Evolutionary conservation across 495 filamentous ascomycete genomes (phyloP), one percentile per base, ranked within the genome.

Genomic region (Penicillium mononematosum): DNA sequence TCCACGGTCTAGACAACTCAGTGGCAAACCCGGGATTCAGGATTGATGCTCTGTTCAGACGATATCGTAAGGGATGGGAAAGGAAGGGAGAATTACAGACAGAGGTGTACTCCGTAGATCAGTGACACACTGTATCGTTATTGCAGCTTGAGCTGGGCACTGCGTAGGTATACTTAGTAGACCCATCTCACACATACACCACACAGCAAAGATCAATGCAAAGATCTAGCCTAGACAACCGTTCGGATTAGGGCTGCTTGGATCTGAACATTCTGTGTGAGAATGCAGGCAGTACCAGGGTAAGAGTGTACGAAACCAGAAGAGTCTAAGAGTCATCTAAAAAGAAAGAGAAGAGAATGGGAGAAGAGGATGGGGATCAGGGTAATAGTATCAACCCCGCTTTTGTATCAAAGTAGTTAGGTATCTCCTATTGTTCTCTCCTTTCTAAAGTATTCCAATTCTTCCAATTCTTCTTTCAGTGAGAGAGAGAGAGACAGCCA

Each of bases 201-300:
- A 5, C 22, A 24, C 4, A 8, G 16, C 2, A 6, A 17, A 25
- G 47, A 52, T 52, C 50, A 52, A 52, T 52, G 50, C 50, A 52
- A 41, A 61, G 52, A 59, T 58, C 59, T 51, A 46, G 41, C 44
- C 43, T 52, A 19, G 51, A 45, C 27, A 39, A 45, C 24, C 44
- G 63, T 65, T 65, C 56, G 52, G 59, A 65, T 65, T 65, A 58
- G 63, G 63, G 56, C 63, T 56, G 62, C 55, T 39, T 61, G 47
- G 51, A 61, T 59, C 52, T 59, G 59, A 25, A 25, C 24, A 62
- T 62, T 27, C 25, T 42, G 50, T 52, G 36, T 36, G 45, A 48
- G 45, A 48, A 48, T 48, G 45, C 45, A 52, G 36, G 50, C 36
- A n/a, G 36, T 52, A 25, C 50, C 24, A 42, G 50, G 34, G 50